Percentiles rank a stretch among this genome's conserved stretches.
phyloP scores from a whole-genome alignment of 140 eudicot species.

The Ambrosia hybrid region DNA sequence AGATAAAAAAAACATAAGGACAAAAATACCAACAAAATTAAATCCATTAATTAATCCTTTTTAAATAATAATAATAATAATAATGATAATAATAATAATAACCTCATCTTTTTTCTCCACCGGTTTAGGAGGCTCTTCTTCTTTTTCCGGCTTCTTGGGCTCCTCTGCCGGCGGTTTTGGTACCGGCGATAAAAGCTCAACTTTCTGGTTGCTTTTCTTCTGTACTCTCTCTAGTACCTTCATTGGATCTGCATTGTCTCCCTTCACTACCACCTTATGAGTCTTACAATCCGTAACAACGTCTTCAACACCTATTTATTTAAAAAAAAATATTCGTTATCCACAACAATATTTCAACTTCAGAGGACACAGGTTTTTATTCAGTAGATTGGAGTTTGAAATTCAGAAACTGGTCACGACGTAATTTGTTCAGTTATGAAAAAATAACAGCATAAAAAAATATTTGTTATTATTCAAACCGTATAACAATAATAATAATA shows the following conservation, averaged over 20 bases:
- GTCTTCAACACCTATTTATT: slow-evolving; percentile 38
- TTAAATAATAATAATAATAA: neutral
- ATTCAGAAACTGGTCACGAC: too few species aligned
- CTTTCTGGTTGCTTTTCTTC: slow-evolving; percentile 73
- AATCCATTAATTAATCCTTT: neutral
- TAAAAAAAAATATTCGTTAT: too few species aligned
- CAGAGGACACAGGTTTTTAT: too few species aligned
- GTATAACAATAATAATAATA: too few species aligned
- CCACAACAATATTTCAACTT: too few species aligned
- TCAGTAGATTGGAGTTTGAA: too few species aligned
- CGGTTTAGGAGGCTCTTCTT: slow-evolving; percentile 45
- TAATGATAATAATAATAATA: neutral
- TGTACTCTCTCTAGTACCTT: slow-evolving; percentile 59
- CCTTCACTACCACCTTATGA: slow-evolving; percentile 43
- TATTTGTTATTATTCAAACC: too few species aligned
- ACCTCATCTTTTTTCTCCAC: slow-evolving; percentile 77
- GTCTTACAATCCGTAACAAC: slow-evolving; percentile 42
- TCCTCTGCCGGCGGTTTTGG: slow-evolving; percentile 64
- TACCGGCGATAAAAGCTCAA: slow-evolving; percentile 74
- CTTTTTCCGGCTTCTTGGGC: slow-evolving; percentile 47
- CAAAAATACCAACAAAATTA: slow-evolving; percentile 11
- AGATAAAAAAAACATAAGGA: neutral
- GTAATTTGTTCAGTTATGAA: too few species aligned
- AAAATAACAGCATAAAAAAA: too few species aligned
- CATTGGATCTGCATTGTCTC: slow-evolving; percentile 44